phyloP scores from a whole-genome alignment of 495 filamentous ascomycete genomes.

The Aspergillus diversus region DNA sequence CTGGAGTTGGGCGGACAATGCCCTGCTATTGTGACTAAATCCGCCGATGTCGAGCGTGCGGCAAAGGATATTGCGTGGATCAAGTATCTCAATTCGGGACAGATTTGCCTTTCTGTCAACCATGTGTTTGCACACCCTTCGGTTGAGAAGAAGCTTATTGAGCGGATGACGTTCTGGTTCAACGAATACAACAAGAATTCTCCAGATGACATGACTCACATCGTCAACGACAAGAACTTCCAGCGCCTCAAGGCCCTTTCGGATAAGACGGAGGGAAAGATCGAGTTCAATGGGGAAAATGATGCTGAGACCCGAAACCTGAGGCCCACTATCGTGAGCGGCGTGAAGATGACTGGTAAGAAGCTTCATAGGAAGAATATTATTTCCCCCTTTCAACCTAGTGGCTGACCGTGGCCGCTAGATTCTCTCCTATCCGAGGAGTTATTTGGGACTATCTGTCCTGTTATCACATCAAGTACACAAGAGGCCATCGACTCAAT shows the following conservation, averaged over 20 bases:
- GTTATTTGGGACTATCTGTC: constrained; percentile 82
- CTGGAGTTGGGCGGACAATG: constrained; percentile 87
- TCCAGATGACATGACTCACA: constrained; percentile 54
- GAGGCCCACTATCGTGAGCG: constrained; percentile 75
- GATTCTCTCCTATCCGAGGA: constrained; percentile 79
- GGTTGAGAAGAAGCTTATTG: constrained; percentile 66
- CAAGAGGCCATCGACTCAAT: constrained; percentile 25
- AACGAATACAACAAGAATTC: constrained; percentile 70
- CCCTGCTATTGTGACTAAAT: constrained; percentile 79
- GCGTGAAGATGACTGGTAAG: constrained; percentile 43
- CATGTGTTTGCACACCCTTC: constrained; percentile 77
- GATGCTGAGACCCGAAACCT: constrained; percentile 71
- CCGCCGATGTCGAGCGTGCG: constrained; percentile 73
- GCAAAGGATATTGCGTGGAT: constrained; percentile 78
- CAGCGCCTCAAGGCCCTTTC: constrained; percentile 77
- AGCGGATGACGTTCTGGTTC: constrained; percentile 62
- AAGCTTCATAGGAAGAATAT: too few relatives aligned
- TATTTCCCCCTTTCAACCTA: too few relatives aligned
- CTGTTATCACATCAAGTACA: constrained; percentile 52
- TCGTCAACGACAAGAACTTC: constrained; percentile 79
- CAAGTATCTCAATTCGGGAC: constrained; percentile 75
- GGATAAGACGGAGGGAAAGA: constrained; percentile 68
- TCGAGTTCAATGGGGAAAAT: constrained; percentile 73
- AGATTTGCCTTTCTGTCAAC: constrained; percentile 79
- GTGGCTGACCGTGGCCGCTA: neutral